phyloP scores from a whole-genome alignment of 2,329 filamentous ascomycete genomes.

The Aureobasidium musti region DNA sequence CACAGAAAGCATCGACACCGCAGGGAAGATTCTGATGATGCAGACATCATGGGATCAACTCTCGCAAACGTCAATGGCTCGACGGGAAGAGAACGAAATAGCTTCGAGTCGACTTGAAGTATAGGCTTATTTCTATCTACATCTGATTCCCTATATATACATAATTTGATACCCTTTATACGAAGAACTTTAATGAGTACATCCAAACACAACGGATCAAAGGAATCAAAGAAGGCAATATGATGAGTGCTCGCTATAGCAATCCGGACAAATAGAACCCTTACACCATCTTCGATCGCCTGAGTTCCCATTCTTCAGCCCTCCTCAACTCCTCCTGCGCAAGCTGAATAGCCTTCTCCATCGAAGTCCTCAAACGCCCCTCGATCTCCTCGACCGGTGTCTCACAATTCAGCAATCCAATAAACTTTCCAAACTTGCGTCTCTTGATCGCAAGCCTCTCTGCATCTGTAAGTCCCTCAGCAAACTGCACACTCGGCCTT shows the following conservation, averaged over 20 bases:
- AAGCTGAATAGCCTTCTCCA: slow-evolving; percentile 39
- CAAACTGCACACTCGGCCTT: slow-evolving; percentile 9
- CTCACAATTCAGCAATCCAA: slow-evolving; percentile 67
- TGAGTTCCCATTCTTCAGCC: slow-evolving; percentile 41
- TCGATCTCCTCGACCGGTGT: slow-evolving; percentile 53
- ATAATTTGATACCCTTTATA: slow-evolving; percentile 13
- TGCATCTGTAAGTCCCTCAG: slow-evolving; percentile 40
- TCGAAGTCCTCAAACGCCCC: slow-evolving; percentile 43
- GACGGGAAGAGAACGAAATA: slow-evolving; percentile 7
- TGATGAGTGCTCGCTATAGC: neutral
- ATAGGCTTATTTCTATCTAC: neutral
- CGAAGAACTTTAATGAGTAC: neutral
- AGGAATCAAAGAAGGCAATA: neutral
- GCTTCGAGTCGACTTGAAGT: neutral
- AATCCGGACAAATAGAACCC: neutral
- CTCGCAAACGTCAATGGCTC: slow-evolving; percentile 25
- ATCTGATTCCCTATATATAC: neutral
- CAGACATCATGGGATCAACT: slow-evolving; percentile 18
- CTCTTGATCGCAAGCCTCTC: slow-evolving; percentile 59
- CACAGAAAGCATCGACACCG: slow-evolving; percentile 9
- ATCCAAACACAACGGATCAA: neutral
- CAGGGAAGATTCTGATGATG: slow-evolving; percentile 15
- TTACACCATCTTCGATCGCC: slow-evolving; percentile 39
- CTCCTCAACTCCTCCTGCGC: slow-evolving; percentile 39
- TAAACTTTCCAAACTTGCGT: slow-evolving; percentile 70